Conservation (phyloP, 1,284 basidiomycete genomes). For the Xerocomus nothofagi region DNA sequence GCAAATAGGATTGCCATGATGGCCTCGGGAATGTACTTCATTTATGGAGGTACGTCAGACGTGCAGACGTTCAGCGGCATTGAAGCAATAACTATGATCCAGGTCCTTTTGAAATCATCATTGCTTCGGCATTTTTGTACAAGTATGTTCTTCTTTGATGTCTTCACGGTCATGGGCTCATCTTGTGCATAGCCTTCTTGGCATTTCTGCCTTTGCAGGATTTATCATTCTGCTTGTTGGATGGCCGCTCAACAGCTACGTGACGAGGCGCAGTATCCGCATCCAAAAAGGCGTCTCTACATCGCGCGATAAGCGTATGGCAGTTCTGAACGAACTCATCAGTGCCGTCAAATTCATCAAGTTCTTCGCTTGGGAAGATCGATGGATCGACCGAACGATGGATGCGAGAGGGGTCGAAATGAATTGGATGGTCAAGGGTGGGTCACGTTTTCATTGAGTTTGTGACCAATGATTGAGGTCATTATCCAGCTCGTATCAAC, state of each 20-base stretch:
- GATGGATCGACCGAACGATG: slow-evolving; percentile 65
- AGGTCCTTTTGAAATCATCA: slow-evolving; percentile 79
- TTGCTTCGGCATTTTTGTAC: slow-evolving; percentile 79
- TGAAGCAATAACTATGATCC: background rate
- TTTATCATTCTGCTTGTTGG: slow-evolving; percentile 74
- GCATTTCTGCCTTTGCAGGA: slow-evolving; percentile 82
- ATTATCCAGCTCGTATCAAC: slow-evolving; percentile 56
- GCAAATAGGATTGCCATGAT: slow-evolving; percentile 57
- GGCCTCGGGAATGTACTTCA: slow-evolving; percentile 54
- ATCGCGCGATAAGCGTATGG: slow-evolving; percentile 84
- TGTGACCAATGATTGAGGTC: background rate
- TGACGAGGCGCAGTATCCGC: slow-evolving; percentile 60
- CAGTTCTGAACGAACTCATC: slow-evolving; percentile 83
- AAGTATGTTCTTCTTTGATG: slow-evolving; percentile 47
- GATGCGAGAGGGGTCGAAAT: slow-evolving; percentile 63
- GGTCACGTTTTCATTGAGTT: slow-evolving; percentile 6
- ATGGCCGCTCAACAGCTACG: slow-evolving; percentile 71
- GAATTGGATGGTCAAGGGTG: slow-evolving; percentile 69
- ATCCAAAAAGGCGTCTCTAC: slow-evolving; percentile 75
- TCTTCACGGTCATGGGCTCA: background rate
- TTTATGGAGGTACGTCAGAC: slow-evolving; percentile 55
- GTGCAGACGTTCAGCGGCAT: background rate
- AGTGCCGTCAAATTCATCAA: slow-evolving; percentile 83
- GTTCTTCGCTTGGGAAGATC: slow-evolving; percentile 82
- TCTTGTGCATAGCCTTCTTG: slow-evolving; percentile 63